Conservation (phyloP, 2,329 filamentous ascomycete species). For the Sphaerulina vaccinii region DNA sequence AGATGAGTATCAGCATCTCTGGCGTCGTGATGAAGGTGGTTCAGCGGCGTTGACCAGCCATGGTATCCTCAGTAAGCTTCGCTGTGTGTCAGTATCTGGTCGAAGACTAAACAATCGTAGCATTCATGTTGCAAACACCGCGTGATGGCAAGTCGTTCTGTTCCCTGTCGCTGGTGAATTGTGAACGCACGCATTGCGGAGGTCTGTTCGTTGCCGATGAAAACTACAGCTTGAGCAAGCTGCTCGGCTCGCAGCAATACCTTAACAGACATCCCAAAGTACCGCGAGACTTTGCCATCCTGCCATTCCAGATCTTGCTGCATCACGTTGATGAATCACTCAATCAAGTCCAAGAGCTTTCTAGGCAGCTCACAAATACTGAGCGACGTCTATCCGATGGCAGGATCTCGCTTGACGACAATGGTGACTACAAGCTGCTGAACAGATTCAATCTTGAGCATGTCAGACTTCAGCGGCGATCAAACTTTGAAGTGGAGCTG, state of each 20-base stretch:
- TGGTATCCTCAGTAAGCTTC: conserved; percentile 32
- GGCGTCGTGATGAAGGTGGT: conserved; percentile 36
- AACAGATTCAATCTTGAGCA: conserved; percentile 38
- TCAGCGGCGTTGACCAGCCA: conserved; percentile 34
- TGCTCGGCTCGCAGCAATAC: conserved; percentile 32
- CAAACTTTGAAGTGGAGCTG: conserved; percentile 37
- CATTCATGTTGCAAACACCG: conserved; percentile 38
- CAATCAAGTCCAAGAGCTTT: conserved; percentile 31
- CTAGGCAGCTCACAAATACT: conserved; percentile 33
- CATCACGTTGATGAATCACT: conserved; percentile 36
- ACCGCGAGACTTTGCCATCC: conserved; percentile 36
- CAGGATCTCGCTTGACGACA: conserved; percentile 35
- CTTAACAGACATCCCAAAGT: conserved; percentile 37
- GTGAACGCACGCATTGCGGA: conserved; percentile 34
- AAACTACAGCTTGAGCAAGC: conserved; percentile 30
- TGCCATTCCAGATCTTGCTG: conserved; percentile 35
- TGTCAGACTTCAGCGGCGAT: conserved; percentile 33
- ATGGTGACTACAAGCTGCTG: conserved; percentile 38
- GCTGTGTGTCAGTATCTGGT: no score
- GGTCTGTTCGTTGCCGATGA: conserved; percentile 35
- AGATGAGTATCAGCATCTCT: conserved; percentile 37
- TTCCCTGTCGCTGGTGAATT: conserved; percentile 37
- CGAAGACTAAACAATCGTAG: conserved; percentile 12
- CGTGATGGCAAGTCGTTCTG: conserved; percentile 36
- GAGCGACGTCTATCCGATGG: conserved; percentile 37